Conservation (phyloP, 2,329 filamentous ascomycete genomes). For the Cladosporium austrohemisphaericum region DNA sequence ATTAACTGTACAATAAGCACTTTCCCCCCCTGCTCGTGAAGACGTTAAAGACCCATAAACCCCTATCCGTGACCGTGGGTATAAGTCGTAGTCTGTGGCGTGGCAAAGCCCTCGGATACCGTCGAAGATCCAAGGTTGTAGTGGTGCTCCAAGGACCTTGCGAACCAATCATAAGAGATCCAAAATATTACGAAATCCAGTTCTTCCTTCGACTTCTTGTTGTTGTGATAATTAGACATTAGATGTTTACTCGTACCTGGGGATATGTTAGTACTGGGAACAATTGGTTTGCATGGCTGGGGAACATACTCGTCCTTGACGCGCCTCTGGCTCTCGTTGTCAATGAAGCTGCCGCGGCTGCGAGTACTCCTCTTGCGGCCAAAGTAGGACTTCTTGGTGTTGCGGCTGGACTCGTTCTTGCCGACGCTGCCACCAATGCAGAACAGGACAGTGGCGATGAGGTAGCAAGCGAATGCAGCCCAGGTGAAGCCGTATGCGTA, state of each 20-base stretch:
- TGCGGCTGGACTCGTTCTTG: constrained; percentile 38
- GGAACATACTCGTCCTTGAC: constrained; percentile 66
- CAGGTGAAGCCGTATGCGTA: constrained; percentile 76
- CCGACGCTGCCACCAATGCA: constrained; percentile 56
- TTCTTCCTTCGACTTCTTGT: background rate
- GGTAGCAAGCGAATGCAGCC: constrained; percentile 63
- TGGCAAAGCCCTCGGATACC: background rate
- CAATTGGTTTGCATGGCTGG: background rate
- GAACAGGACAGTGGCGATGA: constrained; percentile 66
- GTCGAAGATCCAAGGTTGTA: background rate
- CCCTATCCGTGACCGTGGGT: background rate
- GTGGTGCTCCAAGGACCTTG: background rate
- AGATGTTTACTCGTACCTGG: constrained; percentile 14
- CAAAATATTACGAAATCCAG: constrained; percentile 11
- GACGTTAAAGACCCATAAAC: background rate
- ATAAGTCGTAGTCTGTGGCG: constrained; percentile 3
- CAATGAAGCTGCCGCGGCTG: constrained; percentile 51
- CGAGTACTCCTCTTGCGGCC: constrained; percentile 50
- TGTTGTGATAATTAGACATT: background rate
- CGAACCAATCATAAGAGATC: background rate
- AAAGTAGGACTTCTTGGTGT: constrained; percentile 39
- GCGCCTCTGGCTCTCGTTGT: constrained; percentile 54
- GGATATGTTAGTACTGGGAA: background rate
- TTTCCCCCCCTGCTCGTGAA: background rate
- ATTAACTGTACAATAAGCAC: background rate